phyloP scores from a whole-genome alignment of 148 eudicot genomes.

The Rhododendron mucronatum region DNA sequence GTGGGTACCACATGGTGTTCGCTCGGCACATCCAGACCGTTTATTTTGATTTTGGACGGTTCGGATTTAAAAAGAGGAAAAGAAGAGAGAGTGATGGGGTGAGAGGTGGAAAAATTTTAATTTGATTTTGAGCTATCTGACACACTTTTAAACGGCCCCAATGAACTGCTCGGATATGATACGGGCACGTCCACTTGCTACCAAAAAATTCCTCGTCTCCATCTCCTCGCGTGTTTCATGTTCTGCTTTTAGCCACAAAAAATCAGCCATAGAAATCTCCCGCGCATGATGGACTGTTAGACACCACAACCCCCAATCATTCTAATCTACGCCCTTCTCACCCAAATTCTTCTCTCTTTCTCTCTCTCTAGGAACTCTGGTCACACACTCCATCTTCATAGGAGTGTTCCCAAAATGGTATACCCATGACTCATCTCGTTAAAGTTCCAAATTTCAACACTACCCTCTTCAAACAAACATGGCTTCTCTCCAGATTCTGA shows the following conservation, averaged over 20 bases:
- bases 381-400: background rate
- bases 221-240: background rate
- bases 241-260: background rate
- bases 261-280: conserved; percentile 10
- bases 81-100: too few relatives aligned
- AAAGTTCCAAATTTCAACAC: background rate
- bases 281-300: conserved; percentile 28
- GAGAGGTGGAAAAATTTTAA: too few relatives aligned
- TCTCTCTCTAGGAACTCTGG: conserved; percentile 8
- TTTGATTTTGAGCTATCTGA: too few relatives aligned
- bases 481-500: conserved; percentile 52
- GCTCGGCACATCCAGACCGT: fast-evolving
- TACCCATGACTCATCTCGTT: background rate
- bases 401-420: background rate
- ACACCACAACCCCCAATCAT: background rate
- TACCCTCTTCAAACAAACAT: conserved; percentile 14
- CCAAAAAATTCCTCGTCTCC: background rate
- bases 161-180: too few relatives aligned
- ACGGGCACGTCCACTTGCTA: too few relatives aligned
- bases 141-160: fast-evolving
- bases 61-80: too few relatives aligned
- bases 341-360: conserved; percentile 11
- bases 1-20: too few relatives aligned
- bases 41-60: too few relatives aligned
- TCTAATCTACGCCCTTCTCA: conserved; percentile 22